Evolutionary conservation across 148 eudicot genomes (phyloP).

Genomic region (Tetragonia tetragonoides): DNA sequence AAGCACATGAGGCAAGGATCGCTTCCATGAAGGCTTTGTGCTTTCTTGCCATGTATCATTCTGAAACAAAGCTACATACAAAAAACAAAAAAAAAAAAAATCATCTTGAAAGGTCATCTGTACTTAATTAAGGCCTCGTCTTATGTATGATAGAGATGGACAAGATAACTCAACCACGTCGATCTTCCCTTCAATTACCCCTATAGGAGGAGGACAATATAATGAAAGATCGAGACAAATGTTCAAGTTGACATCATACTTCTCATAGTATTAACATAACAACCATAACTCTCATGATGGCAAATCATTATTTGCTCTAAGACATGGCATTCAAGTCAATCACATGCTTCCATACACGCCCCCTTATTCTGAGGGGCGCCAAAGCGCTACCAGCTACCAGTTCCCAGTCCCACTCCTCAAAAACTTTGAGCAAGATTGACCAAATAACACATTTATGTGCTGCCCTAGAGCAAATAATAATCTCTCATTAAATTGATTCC

Average conservation of each 20-base stretch:
- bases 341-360: background rate
- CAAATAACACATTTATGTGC: background rate
- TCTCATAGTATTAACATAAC: background rate
- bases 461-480: background rate
- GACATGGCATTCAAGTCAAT: background rate
- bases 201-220: background rate
- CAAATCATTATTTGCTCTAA: background rate
- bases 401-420: background rate
- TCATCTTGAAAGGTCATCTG: conserved; percentile 14
- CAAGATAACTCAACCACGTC: background rate
- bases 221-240: background rate
- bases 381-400: no score
- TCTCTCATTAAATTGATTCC: background rate
- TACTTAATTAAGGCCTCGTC: conserved; percentile 1
- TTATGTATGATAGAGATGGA: background rate
- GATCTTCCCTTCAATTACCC: background rate
- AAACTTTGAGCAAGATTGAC: background rate
- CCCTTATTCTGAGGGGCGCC: background rate
- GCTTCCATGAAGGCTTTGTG: conserved; percentile 73
- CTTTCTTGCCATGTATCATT: conserved; percentile 45
- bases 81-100: conserved; percentile 1
- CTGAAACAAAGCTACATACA: conserved; percentile 47
- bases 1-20: conserved; percentile 79
- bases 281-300: background rate
- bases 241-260: background rate